Evolutionary conservation across 192 early-diverging fungal species (phyloP), one percentile per base, ranked within the genome.

Genomic region (Linnemannia schmuckeri): DNA sequence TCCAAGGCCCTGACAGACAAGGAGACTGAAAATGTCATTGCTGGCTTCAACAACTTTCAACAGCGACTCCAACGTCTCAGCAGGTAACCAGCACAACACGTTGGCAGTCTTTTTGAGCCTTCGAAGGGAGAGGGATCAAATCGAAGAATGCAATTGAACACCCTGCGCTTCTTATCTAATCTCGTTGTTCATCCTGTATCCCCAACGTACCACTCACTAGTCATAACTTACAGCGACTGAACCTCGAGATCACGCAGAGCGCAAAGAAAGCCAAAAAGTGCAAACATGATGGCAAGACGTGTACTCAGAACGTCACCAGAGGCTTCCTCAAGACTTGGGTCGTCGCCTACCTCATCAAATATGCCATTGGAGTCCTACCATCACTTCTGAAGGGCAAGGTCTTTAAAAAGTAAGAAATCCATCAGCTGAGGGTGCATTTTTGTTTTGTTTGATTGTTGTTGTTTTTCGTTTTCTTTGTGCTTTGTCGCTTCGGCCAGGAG

Each of bases 1-100:
- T 93, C 93, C 74, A 91, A 91, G 75, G 90, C 92, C 76, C 82
- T 95, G 80, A 94, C 94, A 10, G 92, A 94, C 88, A 88, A 89
- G 41, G 94, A 95, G 74, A 93, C 93, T 13, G 94, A 95, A 75
- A 84, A 89, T 15, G 88, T 94, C 42, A 88, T 94, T 37, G 54
- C 78, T 2, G 91, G 92, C 8, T 90, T 95, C 70, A 90, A 83
- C 40, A 89, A 88, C 70, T 94, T 95, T 87, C 93, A 94, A 80
- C 88, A 93, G 78, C 91, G 90, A 24, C 90, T 95, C 24, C 88
- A 92, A 75, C 90, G 94, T 44, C 85, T 94, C 37, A 93, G 89
- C 88, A 93, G 92, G 92, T 91, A 84, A 2, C 9, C 49, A 52
- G 49, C 20, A 5, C 72, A 27, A 44, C 18, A 18, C 15, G 0